Evolutionary conservation across 108 stramenopile species (phyloP), one percentile per base, ranked within the genome.

Genomic region (Stephanodiscus minutulus): DNA sequence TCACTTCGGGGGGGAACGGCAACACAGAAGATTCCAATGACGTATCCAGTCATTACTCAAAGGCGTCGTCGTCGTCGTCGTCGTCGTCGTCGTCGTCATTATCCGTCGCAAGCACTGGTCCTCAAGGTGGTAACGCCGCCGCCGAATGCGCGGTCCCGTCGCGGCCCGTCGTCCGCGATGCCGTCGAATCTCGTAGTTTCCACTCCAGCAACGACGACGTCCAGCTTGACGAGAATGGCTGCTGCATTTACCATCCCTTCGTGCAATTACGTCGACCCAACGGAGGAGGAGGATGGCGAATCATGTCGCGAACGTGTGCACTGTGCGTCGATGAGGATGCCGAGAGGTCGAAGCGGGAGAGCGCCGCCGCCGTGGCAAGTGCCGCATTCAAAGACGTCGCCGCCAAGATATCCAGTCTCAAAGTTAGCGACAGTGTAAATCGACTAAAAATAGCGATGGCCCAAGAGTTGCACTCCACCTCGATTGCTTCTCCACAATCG

Each of bases 211-310:
- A 17, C 29, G 17, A 56, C 15, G 27, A 5, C 27, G 55, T 29
- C 55, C 24, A 56, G 20, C 55, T 56, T 0, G 55, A 56, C 55
- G 17, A 6, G 27, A 27, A 56, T 12, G 55, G 55, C 22, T 56
- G 55, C 55, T 56, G 55, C 12, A 56, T 56, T 15, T 56, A 27
- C 55, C 55, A 56, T 12, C 28, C 55, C 22, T 29, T 56, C 20
- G 55, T 56, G 25, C 55, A 56, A 29, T 29, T 56, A 13, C 55
- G 17, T 29, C 55, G 55, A 28, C 55, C 25, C 55, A 56, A 9
- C 27, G 55, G 55, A 29, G 9, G 52, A 27, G 52, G 55, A 28
- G 55, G 55, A 8, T 56, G 55, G 55, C 27, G 27, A 17, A 56
- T 56, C 55, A 29, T 56, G 27, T 56, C 55, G 3, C 1, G 4